Evolutionary conservation across 192 early-diverging fungal genomes (phyloP).

Genomic region (Coemansia sp.): DNA sequence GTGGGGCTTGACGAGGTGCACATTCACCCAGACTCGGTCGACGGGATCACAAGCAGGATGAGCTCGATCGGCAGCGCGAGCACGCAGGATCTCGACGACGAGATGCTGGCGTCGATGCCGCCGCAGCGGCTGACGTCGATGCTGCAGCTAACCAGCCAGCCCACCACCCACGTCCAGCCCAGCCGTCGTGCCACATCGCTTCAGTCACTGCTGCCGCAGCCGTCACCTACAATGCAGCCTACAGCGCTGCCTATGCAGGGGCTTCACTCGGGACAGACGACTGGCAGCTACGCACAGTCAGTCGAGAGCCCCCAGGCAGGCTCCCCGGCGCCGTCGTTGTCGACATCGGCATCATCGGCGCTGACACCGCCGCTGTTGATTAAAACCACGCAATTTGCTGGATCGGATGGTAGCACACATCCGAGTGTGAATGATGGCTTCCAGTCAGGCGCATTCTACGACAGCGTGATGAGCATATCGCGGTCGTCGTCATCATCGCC

Average conservation of each 20-base stretch:
- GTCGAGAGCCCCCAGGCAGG: neutral
- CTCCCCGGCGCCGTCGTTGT: neutral
- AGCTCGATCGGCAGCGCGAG: neutral
- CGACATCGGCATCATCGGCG: neutral
- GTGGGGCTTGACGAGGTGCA: neutral
- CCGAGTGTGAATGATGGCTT: neutral
- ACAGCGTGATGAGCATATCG: neutral
- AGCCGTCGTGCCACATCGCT: neutral
- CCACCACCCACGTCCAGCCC: constrained; percentile 1
- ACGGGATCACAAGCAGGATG: neutral
- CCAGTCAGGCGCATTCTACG: neutral
- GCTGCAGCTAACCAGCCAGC: constrained; percentile 7
- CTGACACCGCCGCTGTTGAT: neutral
- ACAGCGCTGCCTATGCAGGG: neutral
- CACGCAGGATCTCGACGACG: neutral
- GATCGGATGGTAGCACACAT: neutral
- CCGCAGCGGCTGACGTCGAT: constrained; percentile 2
- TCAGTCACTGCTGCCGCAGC: neutral
- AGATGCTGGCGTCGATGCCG: neutral
- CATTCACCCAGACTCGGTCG: neutral
- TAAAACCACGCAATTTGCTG: neutral
- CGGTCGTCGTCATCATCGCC: neutral
- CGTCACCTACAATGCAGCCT: neutral
- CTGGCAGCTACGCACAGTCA: neutral
- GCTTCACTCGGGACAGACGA: neutral